These are phyloP conservation scores for Madurella mycetomatis DNA, from an alignment of 2,329 filamentous ascomycete species.

Conservation along the genomic window DNA sequence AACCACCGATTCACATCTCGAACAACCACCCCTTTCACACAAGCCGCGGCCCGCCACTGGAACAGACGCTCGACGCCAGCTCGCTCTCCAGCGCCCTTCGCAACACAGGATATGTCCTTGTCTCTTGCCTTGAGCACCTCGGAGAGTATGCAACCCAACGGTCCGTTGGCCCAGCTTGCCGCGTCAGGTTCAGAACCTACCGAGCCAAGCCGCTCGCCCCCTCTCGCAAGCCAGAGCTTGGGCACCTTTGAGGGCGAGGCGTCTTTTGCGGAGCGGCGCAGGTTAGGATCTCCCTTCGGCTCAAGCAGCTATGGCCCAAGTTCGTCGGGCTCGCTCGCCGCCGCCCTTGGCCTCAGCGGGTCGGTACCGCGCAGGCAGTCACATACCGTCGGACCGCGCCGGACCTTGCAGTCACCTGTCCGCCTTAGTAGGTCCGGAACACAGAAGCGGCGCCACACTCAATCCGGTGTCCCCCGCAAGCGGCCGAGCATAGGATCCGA, in stretches of 20 bases:
- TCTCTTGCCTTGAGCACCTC: conserved; percentile 60
- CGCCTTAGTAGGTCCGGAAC: conserved; percentile 50
- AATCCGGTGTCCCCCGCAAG: conserved; percentile 48
- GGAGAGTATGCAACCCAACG: conserved; percentile 60
- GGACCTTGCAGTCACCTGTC: conserved; percentile 50
- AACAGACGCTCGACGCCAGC: conserved; percentile 46
- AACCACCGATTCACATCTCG: conserved; percentile 45
- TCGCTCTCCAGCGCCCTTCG: conserved; percentile 49
- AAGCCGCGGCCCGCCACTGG: conserved; percentile 45
- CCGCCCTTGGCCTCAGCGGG: conserved; percentile 34
- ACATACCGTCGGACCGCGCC: conserved; percentile 47
- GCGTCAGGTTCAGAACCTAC: conserved; percentile 35
- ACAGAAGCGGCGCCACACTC: conserved; percentile 51
- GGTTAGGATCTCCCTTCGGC: conserved; percentile 52
- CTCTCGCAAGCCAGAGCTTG: conserved; percentile 22
- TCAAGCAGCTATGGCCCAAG: conserved; percentile 59
- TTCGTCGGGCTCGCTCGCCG: conserved; percentile 47
- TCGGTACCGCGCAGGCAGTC: conserved; percentile 39
- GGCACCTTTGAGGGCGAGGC: conserved; percentile 27
- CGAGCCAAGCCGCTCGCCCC: conserved; percentile 7
- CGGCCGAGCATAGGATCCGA: conserved; percentile 53
- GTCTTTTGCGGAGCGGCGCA: conserved; percentile 32
- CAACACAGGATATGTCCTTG: conserved; percentile 57
- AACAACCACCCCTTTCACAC: conserved; percentile 54
- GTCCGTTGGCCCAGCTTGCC: conserved; percentile 58